phyloP scores from a whole-genome alignment of 2,329 filamentous ascomycete genomes.

The Aspergillus oerlinghausenensis region DNA sequence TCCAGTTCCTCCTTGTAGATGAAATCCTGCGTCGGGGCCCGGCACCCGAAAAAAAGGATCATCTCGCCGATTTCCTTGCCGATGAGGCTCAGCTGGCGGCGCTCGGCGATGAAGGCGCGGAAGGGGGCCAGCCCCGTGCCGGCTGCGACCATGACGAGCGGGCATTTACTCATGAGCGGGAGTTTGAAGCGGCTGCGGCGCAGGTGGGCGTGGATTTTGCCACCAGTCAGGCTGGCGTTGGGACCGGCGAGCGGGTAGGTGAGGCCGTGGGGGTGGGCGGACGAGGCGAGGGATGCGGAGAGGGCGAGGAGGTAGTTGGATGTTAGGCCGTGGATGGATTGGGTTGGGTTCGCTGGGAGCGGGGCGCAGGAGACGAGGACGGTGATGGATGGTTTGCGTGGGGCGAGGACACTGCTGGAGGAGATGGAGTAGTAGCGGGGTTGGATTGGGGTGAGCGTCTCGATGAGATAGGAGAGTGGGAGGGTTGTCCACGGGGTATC shows the following conservation, averaged over 20 bases:
- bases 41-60: conserved; percentile 42
- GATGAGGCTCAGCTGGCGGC: conserved; percentile 31
- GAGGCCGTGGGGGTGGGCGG: conserved; percentile 70
- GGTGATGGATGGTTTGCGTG: conserved; percentile 61
- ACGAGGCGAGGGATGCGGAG: conserved; percentile 54
- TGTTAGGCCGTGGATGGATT: conserved; percentile 79
- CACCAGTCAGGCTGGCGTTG: conserved; percentile 83
- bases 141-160: conserved; percentile 50
- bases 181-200: conserved; percentile 97
- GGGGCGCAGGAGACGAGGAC: conserved; percentile 77
- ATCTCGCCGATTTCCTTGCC: conserved; percentile 35
- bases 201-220: conserved; percentile 84
- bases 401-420: conserved; percentile 54
- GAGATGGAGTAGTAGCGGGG: conserved; percentile 96
- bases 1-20: conserved; percentile 31
- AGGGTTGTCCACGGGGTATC: conserved; percentile 70
- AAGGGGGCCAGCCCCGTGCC: conserved; percentile 50
- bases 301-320: conserved; percentile 84
- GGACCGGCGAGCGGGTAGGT: conserved; percentile 80
- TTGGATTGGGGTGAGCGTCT: conserved; percentile 81
- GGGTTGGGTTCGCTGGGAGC: conserved; percentile 63
- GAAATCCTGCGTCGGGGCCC: conserved; percentile 33
- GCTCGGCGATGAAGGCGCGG: conserved; percentile 41
- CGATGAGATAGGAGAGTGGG: conserved; percentile 83
- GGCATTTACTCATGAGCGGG: conserved; percentile 46